Percentiles rank a stretch among this genome's conserved stretches.
Conservation (phyloP, 116 monocot genomes). For the Trichopus zeylanicus region DNA sequence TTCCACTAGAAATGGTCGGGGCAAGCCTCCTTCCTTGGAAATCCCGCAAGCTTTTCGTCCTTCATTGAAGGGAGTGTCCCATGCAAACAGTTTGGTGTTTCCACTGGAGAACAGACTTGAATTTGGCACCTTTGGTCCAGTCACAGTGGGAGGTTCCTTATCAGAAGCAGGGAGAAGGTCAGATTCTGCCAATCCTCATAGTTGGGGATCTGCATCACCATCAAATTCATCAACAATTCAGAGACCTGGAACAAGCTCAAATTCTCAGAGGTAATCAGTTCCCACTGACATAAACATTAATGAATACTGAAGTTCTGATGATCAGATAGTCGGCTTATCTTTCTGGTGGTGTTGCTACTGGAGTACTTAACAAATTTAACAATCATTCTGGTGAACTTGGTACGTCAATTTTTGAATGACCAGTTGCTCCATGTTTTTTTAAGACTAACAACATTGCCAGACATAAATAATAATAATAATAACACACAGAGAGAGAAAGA, state of each 20-base stretch:
- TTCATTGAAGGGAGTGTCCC: slow-evolving; percentile 13
- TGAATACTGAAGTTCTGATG: too few species aligned
- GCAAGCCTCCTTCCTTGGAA: slow-evolving; percentile 17
- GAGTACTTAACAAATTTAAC: too few species aligned
- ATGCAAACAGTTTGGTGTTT: slow-evolving; percentile 13
- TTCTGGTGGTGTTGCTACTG: too few species aligned
- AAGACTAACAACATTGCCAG: too few species aligned
- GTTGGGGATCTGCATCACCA: slow-evolving; percentile 10
- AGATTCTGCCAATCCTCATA: slow-evolving; percentile 13
- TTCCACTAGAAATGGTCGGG: slow-evolving; percentile 20
- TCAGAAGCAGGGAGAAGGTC: slow-evolving; percentile 15
- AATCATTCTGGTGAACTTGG: too few species aligned
- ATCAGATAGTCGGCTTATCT: too few species aligned
- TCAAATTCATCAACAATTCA: slow-evolving; percentile 12
- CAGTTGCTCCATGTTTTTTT: too few species aligned
- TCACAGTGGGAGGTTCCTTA: slow-evolving; percentile 16
- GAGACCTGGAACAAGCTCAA: slow-evolving; percentile 13
- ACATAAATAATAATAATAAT: too few species aligned
- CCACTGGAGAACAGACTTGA: slow-evolving; percentile 23
- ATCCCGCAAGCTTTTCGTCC: slow-evolving; percentile 7
- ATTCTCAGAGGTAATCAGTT: slow-evolving; percentile 31
- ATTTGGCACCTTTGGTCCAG: slow-evolving; percentile 50
- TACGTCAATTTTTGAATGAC: too few species aligned
- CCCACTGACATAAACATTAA: not conserved
- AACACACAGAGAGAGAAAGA: too few species aligned